Evolutionary conservation across 805 yeast species (phyloP).

Genomic region (Cyberlindnera mrakii): DNA sequence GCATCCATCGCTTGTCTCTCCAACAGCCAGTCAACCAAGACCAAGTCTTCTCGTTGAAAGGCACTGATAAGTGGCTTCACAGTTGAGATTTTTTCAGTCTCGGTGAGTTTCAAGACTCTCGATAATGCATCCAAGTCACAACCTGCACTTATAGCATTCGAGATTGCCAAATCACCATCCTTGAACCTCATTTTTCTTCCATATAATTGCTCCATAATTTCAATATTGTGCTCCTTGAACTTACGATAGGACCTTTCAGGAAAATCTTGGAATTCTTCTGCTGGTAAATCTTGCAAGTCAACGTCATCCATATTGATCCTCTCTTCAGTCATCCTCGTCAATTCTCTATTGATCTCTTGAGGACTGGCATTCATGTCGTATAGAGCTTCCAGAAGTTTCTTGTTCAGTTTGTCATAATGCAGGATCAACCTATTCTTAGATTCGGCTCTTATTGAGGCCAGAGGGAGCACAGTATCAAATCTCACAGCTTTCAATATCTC

Average conservation of each 20-base stretch:
- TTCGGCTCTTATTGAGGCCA: slow-evolving; percentile 10
- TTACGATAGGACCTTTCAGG: slow-evolving; percentile 12
- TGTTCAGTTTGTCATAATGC: slow-evolving; percentile 12
- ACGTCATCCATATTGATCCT: slow-evolving; percentile 7
- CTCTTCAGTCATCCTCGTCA: slow-evolving; percentile 17
- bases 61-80: slow-evolving; percentile 14
- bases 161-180: slow-evolving; percentile 3
- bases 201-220: slow-evolving; percentile 5
- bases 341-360: slow-evolving; percentile 12
- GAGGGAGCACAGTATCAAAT: slow-evolving; percentile 23
- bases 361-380: slow-evolving; percentile 7
- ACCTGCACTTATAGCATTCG: slow-evolving; percentile 5
- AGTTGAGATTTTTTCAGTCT: slow-evolving; percentile 1
- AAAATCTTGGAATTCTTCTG: slow-evolving; percentile 5
- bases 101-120: slow-evolving; percentile 7
- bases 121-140: background rate
- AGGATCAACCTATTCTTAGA: slow-evolving; percentile 11
- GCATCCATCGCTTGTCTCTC: slow-evolving; percentile 3
- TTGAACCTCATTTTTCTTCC: slow-evolving; percentile 8
- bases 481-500: slow-evolving; percentile 20
- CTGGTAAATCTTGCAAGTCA: slow-evolving; percentile 10
- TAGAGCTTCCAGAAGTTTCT: slow-evolving; percentile 11
- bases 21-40: slow-evolving; percentile 15
- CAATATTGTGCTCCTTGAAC: background rate
- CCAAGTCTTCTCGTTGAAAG: slow-evolving; percentile 7